Percentiles rank a stretch among this genome's conserved stretches.
phyloP scores from a whole-genome alignment of 140 eudicot genomes.

The Oenanthe javanica region DNA sequence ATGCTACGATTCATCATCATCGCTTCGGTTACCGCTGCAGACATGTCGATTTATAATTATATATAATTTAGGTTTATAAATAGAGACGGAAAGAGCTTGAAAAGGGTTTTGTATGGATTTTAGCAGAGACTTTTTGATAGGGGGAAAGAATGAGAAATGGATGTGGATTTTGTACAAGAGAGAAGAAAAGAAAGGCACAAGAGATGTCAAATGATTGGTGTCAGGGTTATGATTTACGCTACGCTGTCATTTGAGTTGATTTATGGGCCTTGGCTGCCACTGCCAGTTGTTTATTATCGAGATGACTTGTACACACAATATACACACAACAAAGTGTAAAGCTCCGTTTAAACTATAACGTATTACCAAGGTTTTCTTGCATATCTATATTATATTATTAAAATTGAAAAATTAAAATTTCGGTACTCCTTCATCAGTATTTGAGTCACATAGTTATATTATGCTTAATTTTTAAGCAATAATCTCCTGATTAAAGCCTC shows the following conservation, averaged over 20 bases:
- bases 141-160: background rate
- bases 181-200: background rate
- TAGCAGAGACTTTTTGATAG: background rate
- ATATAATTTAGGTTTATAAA: too few relatives aligned
- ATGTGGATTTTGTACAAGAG: background rate
- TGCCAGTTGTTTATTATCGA: background rate
- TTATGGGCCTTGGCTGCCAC: background rate
- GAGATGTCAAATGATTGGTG: conserved; percentile 1
- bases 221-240: background rate
- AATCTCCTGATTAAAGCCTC: too few relatives aligned
- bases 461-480: too few relatives aligned
- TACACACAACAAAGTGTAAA: background rate
- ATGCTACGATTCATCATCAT: conserved; percentile 14
- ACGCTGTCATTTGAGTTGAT: background rate
- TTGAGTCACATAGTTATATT: too few relatives aligned
- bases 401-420: too few relatives aligned
- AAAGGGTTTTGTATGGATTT: too few relatives aligned
- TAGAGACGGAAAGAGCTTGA: background rate
- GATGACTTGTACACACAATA: background rate
- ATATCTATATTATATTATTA: too few relatives aligned
- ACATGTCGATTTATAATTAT: conserved; percentile 16
- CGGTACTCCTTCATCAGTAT: too few relatives aligned
- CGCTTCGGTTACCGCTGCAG: conserved; percentile 37
- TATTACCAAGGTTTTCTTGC: background rate
- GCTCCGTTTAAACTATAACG: background rate